Evolutionary conservation across 176 grass and related monocot species (phyloP).

Genomic region (Sorghum bicolor): DNA sequence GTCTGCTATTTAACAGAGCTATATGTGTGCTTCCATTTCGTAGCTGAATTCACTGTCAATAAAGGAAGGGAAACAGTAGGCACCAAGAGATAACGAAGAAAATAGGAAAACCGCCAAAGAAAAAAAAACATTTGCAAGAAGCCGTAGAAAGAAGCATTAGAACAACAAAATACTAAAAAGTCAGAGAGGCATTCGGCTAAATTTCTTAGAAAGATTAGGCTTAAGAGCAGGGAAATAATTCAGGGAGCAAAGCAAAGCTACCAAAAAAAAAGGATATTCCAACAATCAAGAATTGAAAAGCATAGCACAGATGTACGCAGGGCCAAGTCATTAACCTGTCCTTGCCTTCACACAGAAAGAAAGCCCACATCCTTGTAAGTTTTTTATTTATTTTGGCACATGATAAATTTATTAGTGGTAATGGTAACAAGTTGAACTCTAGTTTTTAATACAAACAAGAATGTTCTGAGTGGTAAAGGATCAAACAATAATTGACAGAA

Average conservation of each 20-base stretch:
- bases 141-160: not conserved
- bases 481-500: not conserved
- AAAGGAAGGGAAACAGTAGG: no score
- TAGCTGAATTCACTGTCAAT: no score
- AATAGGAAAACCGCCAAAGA: not conserved
- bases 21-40: no score
- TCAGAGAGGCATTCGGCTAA: not conserved
- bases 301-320: not conserved
- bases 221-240: not conserved
- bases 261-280: not conserved
- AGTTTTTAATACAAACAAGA: not conserved
- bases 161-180: not conserved
- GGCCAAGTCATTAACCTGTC: not conserved
- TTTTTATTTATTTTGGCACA: not conserved
- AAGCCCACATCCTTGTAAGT: not conserved
- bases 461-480: not conserved
- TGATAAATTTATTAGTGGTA: not conserved
- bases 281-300: not conserved
- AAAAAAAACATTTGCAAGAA: not conserved
- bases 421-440: not conserved
- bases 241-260: not conserved
- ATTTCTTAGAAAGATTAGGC: not conserved
- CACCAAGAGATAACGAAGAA: not conserved
- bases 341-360: not conserved
- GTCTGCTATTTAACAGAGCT: not conserved